These are phyloP conservation scores for Scleromitrula shiraiana DNA, from an alignment of 2,329 filamentous ascomycete genomes.

Conservation along the genomic window DNA sequence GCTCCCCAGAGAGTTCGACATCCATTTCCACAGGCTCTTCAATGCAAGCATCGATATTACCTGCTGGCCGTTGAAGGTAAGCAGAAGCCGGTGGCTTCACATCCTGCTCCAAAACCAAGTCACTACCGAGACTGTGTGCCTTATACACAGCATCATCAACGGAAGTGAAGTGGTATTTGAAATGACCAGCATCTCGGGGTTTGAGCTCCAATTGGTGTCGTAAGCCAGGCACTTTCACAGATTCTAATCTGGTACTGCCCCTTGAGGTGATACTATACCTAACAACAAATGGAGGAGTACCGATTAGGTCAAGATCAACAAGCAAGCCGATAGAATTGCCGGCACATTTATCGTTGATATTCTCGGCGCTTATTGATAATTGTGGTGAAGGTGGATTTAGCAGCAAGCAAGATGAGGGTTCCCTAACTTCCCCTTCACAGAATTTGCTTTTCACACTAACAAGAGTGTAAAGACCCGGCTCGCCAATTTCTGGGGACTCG, in stretches of 20 bases:
- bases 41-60: constrained; percentile 64
- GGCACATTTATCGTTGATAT: constrained; percentile 90
- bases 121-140: constrained; percentile 52
- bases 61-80: constrained; percentile 49
- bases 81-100: constrained; percentile 91
- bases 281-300: constrained; percentile 85
- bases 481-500: constrained; percentile 60
- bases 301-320: constrained; percentile 82
- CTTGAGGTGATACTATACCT: constrained; percentile 65
- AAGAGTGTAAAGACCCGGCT: constrained; percentile 80
- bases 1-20: constrained; percentile 69
- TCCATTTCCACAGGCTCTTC: constrained; percentile 71
- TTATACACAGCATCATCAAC: constrained; percentile 80
- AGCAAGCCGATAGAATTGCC: constrained; percentile 86
- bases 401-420: constrained; percentile 88
- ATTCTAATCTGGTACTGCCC: constrained; percentile 35
- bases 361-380: constrained; percentile 63
- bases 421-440: constrained; percentile 81
- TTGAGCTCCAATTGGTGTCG: constrained; percentile 79
- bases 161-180: constrained; percentile 76
- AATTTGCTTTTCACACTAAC: constrained; percentile 70
- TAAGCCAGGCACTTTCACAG: constrained; percentile 56
- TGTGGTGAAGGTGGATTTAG: constrained; percentile 86
- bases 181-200: constrained; percentile 72
- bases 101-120: constrained; percentile 69